Evolutionary conservation across 805 yeast species (phyloP).

Genomic region (Saccharomycopsis javanensis): DNA sequence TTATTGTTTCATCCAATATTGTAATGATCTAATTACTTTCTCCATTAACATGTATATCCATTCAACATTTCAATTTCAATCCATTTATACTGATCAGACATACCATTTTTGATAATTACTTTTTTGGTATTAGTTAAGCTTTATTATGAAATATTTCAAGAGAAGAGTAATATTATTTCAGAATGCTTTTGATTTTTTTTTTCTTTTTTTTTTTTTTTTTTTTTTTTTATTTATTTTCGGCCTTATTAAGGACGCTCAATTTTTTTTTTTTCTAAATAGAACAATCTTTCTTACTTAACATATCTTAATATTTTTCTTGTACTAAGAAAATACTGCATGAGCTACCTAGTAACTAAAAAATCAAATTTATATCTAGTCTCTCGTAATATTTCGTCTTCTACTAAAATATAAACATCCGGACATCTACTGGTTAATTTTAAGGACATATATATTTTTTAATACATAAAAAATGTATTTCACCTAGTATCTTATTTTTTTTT

Average conservation of each 20-base stretch:
- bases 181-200: background rate
- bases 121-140: background rate
- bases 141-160: background rate
- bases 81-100: constrained; percentile 5
- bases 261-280: background rate
- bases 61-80: background rate
- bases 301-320: background rate
- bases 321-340: background rate
- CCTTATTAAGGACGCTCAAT: background rate
- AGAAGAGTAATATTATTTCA: background rate
- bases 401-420: too few species aligned
- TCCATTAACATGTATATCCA: background rate
- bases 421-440: too few species aligned
- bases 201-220: background rate
- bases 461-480: too few species aligned
- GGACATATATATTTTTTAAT: too few species aligned
- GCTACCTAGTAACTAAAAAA: too few species aligned
- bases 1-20: background rate
- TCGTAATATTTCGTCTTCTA: too few species aligned
- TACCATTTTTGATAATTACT: constrained; percentile 17
- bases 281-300: background rate
- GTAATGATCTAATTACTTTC: background rate
- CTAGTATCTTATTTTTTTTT: too few species aligned
- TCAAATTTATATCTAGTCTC: too few species aligned
- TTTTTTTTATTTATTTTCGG: background rate